Evolutionary conservation across 2,329 filamentous ascomycete species (phyloP).

Genomic region (Diaporthe humulicola): DNA sequence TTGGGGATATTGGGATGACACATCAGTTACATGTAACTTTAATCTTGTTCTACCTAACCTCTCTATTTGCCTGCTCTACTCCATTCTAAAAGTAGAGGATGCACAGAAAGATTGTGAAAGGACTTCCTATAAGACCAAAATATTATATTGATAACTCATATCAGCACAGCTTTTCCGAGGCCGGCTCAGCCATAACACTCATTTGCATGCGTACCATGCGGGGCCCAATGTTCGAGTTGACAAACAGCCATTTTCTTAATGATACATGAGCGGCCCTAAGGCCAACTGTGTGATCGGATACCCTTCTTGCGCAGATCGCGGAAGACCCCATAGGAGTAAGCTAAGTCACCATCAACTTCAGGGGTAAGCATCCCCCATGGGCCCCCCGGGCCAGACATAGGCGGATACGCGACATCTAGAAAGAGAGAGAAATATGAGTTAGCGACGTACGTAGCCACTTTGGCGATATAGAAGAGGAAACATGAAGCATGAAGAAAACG

Average conservation of each 20-base stretch:
- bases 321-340: neutral
- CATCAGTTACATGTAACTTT: no score
- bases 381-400: neutral
- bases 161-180: no score
- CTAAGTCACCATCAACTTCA: neutral
- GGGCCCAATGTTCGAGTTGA: no score
- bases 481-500: neutral
- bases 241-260: neutral
- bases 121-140: no score
- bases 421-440: neutral
- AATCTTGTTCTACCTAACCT: no score
- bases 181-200: no score
- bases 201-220: no score
- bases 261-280: neutral
- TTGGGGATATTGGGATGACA: no score
- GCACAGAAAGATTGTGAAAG: no score
- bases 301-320: slow-evolving; percentile 1
- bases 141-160: no score
- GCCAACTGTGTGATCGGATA: slow-evolving; percentile 10
- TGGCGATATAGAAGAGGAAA: neutral
- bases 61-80: no score
- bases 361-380: neutral
- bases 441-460: neutral
- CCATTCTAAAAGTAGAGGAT: no score
- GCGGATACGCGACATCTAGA: neutral